Percentiles rank a stretch among this genome's conserved stretches.
phyloP scores from a whole-genome alignment of 2,329 filamentous ascomycete genomes.

The Penicillium hesseltinei region DNA sequence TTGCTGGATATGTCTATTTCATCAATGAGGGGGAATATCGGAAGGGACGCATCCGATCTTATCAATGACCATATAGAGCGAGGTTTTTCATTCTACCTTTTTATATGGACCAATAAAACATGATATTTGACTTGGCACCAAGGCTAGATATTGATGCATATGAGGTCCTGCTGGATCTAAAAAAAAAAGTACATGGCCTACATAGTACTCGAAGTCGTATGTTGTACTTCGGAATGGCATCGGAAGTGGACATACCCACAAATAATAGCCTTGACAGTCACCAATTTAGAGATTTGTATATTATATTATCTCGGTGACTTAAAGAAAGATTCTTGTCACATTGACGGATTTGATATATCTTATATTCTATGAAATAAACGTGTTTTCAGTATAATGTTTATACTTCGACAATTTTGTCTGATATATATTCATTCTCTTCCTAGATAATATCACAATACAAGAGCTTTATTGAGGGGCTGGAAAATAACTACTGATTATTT shows the following conservation, averaged over 20 bases:
- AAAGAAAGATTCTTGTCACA: too few species aligned
- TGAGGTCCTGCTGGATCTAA: background rate
- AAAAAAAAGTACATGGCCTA: background rate
- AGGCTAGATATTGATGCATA: background rate
- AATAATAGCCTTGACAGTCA: background rate
- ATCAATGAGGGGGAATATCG: slow-evolving; percentile 18
- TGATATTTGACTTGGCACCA: background rate
- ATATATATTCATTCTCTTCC: background rate
- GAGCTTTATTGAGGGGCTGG: too few species aligned
- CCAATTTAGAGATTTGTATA: background rate
- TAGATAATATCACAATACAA: background rate
- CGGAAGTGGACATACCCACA: background rate
- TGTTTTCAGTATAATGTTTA: background rate
- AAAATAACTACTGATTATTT: background rate
- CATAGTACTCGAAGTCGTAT: background rate
- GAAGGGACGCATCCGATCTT: slow-evolving; percentile 22
- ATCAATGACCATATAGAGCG: slow-evolving; percentile 1
- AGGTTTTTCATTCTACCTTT: background rate
- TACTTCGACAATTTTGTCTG: too few species aligned
- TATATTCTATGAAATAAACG: background rate
- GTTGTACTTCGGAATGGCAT: background rate
- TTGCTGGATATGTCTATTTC: slow-evolving; percentile 6
- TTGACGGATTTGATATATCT: background rate
- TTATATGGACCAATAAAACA: background rate
- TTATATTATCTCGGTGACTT: background rate